Conservation (phyloP, 495 filamentous ascomycete species). For the Haplographium delicatum region DNA sequence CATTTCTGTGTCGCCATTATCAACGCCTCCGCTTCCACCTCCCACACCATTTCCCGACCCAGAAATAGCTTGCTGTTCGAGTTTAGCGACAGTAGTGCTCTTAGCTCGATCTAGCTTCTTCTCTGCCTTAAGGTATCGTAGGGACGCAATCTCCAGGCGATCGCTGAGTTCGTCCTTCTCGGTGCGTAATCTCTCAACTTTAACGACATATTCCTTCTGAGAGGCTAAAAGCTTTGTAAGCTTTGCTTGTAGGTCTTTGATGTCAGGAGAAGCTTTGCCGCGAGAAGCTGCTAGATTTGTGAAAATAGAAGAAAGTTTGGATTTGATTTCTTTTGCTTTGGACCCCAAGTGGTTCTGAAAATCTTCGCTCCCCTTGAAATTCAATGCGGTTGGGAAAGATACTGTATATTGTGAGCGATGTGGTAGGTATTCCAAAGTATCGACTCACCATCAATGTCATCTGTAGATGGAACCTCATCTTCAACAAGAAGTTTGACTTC, state of each 20-base stretch:
- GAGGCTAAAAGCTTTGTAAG: slow-evolving; percentile 67
- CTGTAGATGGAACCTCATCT: slow-evolving; percentile 34
- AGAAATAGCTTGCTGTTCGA: slow-evolving; percentile 83
- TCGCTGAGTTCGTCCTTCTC: slow-evolving; percentile 83
- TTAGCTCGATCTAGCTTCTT: slow-evolving; percentile 84
- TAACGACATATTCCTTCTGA: slow-evolving; percentile 73
- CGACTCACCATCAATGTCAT: slow-evolving; percentile 52
- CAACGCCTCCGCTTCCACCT: slow-evolving; percentile 50
- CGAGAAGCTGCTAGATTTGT: slow-evolving; percentile 33
- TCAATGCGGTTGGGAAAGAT: slow-evolving; percentile 54
- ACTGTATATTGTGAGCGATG: slow-evolving; percentile 21
- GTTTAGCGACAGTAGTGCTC: slow-evolving; percentile 82
- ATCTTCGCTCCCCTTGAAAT: slow-evolving; percentile 59
- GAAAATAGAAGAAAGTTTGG: slow-evolving; percentile 38
- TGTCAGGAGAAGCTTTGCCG: slow-evolving; percentile 52
- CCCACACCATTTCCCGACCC: slow-evolving; percentile 45
- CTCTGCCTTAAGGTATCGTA: slow-evolving; percentile 90
- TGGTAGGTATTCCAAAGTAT: background rate
- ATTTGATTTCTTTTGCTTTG: slow-evolving; percentile 43
- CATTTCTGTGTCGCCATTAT: slow-evolving; percentile 54
- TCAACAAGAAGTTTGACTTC: slow-evolving; percentile 69
- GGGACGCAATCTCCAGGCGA: slow-evolving; percentile 75
- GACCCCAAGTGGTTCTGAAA: slow-evolving; percentile 74
- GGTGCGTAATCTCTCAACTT: slow-evolving; percentile 66
- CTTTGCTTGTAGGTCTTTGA: slow-evolving; percentile 65